phyloP scores from a whole-genome alignment of 257 asterid genomes.

The Primulina tabacum region DNA sequence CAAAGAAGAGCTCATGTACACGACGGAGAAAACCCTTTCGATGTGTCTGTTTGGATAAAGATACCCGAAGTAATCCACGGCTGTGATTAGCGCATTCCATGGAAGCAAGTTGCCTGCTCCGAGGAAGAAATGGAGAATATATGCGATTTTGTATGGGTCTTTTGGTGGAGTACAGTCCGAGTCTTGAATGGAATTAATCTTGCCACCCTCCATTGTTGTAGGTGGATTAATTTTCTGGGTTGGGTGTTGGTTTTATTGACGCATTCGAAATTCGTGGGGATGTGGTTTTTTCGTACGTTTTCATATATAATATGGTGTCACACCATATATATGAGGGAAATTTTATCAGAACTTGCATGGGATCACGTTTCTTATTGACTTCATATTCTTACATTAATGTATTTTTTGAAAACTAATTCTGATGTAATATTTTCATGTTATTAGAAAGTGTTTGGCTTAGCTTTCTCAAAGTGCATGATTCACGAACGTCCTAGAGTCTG shows the following conservation, averaged over 20 bases:
- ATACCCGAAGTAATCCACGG: conserved; percentile 61
- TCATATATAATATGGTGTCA: neutral
- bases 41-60: conserved; percentile 58
- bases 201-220: conserved; percentile 24
- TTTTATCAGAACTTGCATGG: too few species aligned
- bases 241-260: neutral
- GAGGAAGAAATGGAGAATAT: conserved; percentile 64
- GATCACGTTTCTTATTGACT: too few species aligned
- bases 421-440: too few species aligned
- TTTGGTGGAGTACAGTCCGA: conserved; percentile 14
- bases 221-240: neutral
- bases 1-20: conserved; percentile 63
- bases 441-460: too few species aligned
- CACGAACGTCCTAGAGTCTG: too few species aligned
- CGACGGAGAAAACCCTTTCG: conserved; percentile 67
- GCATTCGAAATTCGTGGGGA: conserved; percentile 9
- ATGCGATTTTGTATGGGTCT: conserved; percentile 54
- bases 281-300: neutral
- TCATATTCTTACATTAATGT: too few species aligned
- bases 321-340: neutral
- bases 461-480: too few species aligned
- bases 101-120: conserved; percentile 84
- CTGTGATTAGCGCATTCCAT: conserved; percentile 79
- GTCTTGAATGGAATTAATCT: conserved; percentile 11
- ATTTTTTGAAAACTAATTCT: too few species aligned